A percentile compares a stretch with the other conserved stretches of the same genome.
Evolutionary conservation across 1,284 basidiomycete species (phyloP).

Genomic region (Athelia psychrophila): DNA sequence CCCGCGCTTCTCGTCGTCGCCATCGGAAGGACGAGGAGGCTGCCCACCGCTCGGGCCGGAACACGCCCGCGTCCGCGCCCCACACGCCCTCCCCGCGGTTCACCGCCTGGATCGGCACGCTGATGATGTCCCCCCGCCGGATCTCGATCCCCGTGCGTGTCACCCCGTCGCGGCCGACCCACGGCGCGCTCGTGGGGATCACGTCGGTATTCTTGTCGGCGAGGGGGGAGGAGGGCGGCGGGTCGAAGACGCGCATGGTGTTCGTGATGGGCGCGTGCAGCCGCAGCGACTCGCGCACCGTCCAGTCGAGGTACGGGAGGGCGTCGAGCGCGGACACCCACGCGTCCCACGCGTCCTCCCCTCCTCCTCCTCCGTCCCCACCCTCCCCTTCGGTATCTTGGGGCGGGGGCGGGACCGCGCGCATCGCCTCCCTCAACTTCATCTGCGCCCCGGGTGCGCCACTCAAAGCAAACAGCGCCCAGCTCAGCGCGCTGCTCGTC

Average conservation of each 20-base stretch:
- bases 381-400: too few relatives aligned
- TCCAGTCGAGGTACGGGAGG: slow-evolving; percentile 36
- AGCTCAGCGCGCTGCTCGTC: slow-evolving; percentile 61
- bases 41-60: slow-evolving; percentile 40
- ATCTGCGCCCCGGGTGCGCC: slow-evolving; percentile 50
- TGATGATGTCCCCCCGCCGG: slow-evolving; percentile 54
- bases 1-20: neutral
- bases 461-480: slow-evolving; percentile 69
- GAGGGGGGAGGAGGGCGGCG: too few relatives aligned
- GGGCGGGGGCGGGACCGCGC: slow-evolving; percentile 7
- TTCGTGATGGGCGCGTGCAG: slow-evolving; percentile 63
- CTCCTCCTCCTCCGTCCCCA: neutral
- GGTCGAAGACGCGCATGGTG: slow-evolving; percentile 54
- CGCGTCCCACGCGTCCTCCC: neutral
- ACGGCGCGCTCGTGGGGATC: slow-evolving; percentile 46
- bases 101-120: slow-evolving; percentile 61
- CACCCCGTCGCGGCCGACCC: slow-evolving; percentile 20
- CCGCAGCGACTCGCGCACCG: slow-evolving; percentile 64
- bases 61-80: slow-evolving; percentile 66
- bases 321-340: neutral
- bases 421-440: slow-evolving; percentile 52
- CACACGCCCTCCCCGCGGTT: slow-evolving; percentile 61
- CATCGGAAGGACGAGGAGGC: neutral
- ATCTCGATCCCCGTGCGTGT: slow-evolving; percentile 32
- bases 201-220: slow-evolving; percentile 47